These are phyloP conservation scores for Trichoderma breve DNA, from an alignment of 2,329 filamentous ascomycete species.

Conservation along the genomic window DNA sequence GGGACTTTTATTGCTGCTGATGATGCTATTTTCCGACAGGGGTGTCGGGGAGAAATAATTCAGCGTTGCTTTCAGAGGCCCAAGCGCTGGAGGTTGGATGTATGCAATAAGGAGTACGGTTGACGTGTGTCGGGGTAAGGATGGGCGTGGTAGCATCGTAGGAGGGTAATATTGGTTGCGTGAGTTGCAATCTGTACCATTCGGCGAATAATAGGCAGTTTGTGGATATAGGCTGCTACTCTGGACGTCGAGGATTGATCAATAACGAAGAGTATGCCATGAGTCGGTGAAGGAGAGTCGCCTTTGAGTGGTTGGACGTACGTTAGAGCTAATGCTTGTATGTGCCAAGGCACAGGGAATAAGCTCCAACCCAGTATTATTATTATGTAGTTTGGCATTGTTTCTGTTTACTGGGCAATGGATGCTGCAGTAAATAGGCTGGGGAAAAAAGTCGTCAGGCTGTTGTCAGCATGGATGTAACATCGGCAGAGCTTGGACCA, in stretches of 20 bases:
- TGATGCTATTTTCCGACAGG: neutral
- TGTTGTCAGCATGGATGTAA: neutral
- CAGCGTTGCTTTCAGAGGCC: neutral
- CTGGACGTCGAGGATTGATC: neutral
- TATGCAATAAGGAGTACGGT: neutral
- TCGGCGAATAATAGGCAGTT: neutral
- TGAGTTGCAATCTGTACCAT: neutral
- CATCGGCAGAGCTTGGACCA: neutral
- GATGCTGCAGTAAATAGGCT: neutral
- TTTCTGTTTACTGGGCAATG: neutral
- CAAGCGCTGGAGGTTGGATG: neutral
- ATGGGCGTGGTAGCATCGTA: neutral
- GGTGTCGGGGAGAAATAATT: neutral
- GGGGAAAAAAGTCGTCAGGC: neutral
- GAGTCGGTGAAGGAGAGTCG: neutral
- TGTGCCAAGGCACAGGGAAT: neutral
- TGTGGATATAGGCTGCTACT: neutral
- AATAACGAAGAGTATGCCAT: neutral
- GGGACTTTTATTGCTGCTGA: neutral
- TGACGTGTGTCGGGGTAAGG: neutral
- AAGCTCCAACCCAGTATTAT: neutral
- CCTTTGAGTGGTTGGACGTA: neutral
- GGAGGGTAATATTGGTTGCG: neutral
- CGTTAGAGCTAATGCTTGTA: neutral
- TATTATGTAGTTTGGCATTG: neutral